A percentile compares a stretch with the other conserved stretches of the same genome.
Conservation (phyloP, 2,329 filamentous ascomycete genomes). For the Cytospora paraplurivora region DNA sequence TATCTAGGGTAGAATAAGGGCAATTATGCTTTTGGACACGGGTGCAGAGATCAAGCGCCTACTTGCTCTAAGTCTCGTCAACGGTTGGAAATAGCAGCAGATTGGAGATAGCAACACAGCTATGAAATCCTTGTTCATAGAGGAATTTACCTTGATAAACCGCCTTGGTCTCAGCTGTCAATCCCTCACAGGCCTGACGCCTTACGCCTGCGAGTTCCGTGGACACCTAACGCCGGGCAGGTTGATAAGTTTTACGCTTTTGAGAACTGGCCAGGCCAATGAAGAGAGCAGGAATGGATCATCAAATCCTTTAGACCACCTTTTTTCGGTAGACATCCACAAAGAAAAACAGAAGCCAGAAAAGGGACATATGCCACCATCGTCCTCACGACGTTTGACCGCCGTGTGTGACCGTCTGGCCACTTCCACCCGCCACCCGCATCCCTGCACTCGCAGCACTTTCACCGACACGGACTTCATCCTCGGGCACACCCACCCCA, state of each 20-base stretch:
- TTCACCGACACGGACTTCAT: slow-evolving; percentile 63
- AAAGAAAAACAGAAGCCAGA: background rate
- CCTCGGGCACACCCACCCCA: slow-evolving; percentile 59
- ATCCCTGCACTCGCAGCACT: slow-evolving; percentile 57
- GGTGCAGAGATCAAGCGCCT: background rate
- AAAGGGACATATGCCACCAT: background rate
- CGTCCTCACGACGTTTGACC: background rate
- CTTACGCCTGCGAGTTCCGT: background rate
- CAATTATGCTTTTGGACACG: background rate
- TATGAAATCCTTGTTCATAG: background rate
- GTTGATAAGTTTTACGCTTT: background rate
- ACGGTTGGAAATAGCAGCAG: background rate
- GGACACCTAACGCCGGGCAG: background rate
- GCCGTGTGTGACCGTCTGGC: background rate
- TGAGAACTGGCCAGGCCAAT: background rate
- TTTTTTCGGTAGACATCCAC: background rate
- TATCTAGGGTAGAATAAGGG: background rate
- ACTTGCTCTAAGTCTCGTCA: background rate
- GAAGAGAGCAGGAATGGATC: background rate
- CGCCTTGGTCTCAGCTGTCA: background rate
- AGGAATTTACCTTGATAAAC: background rate
- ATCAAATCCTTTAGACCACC: background rate
- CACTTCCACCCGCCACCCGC: slow-evolving; percentile 2
- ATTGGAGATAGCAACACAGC: background rate
- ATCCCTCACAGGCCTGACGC: background rate